Base-by-base conservation (phyloP, 768 basidiomycete genomes). In the Phlegmacium glaucopus region DNA sequence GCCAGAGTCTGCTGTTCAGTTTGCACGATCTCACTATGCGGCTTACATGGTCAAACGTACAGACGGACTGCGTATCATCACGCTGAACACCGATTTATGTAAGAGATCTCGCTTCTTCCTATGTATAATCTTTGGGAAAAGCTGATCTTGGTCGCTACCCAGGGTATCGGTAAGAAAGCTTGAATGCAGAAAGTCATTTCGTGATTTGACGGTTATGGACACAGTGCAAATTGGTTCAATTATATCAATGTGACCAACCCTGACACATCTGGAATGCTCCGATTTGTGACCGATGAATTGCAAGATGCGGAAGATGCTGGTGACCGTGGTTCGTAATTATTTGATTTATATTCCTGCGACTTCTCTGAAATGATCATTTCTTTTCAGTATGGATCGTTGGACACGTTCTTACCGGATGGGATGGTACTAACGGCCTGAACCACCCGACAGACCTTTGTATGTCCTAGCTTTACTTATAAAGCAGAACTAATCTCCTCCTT, bases 21-120 rank as follows among this genome's bases (percentile, higher is more conserved):
- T 75, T 30, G 88, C 87, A 0, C 77, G 75, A 35, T 68, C 82
- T 0, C 87, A 90, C 62, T 90, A 89, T 55, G 73, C 82, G 7
- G 88, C 74, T 9, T 90, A 85, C 60, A 84, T 82, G 72, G 85
- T 87, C 22, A 74, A 73, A 52, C 77, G 86, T 16, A 52, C 58
- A 13, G 84, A 87, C 44, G 87, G 85, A 6, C 67, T 90, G 11
- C 74, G 86, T 30, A 64, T 90, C 27, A 86, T 90, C 47, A 81
- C 85, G 29, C 62, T 90, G 47, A 88, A 90, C 61, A 89, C 87
- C 13, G 83, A 90, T 59, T 56, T 89, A 45, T 90, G 87, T 85
- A 62, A 45, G 83, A 3, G 22, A 22, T 22, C 22, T 69, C 27
- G 32, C 38, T 45, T 39, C 25, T 35, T 16, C n/a, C n/a, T n/a